Percentiles rank a stretch among this genome's conserved stretches.
Evolutionary conservation across 2,329 filamentous ascomycete species (phyloP).

Genomic region (Aureobasidium musti): DNA sequence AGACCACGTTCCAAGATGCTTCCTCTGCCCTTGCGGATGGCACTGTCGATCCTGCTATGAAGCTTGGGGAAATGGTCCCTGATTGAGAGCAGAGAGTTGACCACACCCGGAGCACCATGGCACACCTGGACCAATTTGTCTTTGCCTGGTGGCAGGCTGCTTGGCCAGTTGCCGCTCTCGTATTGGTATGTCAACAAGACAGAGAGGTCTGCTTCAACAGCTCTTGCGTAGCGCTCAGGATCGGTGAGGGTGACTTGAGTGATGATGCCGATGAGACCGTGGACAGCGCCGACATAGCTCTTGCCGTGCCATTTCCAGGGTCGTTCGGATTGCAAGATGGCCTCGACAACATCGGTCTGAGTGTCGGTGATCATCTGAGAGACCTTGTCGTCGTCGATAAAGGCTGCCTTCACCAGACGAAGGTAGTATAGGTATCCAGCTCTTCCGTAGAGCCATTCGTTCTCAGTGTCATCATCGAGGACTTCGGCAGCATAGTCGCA

Average conservation of each 20-base stretch:
- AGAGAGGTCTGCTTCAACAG: constrained; percentile 56
- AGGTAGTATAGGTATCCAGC: constrained; percentile 69
- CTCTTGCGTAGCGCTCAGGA: constrained; percentile 56
- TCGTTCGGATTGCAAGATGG: constrained; percentile 58
- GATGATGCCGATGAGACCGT: constrained; percentile 69
- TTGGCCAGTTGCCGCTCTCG: constrained; percentile 65
- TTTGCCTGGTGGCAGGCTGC: constrained; percentile 53
- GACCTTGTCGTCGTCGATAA: constrained; percentile 53
- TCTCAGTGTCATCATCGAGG: constrained; percentile 51
- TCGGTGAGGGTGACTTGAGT: constrained; percentile 66
- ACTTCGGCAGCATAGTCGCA: constrained; percentile 54
- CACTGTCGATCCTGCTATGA: constrained; percentile 55
- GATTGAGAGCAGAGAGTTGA: constrained; percentile 60
- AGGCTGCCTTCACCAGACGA: constrained; percentile 61
- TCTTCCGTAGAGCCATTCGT: constrained; percentile 68
- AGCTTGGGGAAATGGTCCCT: constrained; percentile 59
- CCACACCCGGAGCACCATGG: constrained; percentile 66
- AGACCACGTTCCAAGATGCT: constrained; percentile 61
- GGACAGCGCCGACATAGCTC: constrained; percentile 65
- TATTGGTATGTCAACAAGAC: constrained; percentile 62
- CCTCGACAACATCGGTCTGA: constrained; percentile 59
- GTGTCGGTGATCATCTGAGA: constrained; percentile 57
- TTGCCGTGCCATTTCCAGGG: constrained; percentile 67
- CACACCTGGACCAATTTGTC: constrained; percentile 64
- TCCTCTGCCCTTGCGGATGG: constrained; percentile 55